phyloP scores from a whole-genome alignment of 345 rosid genomes.

The Kernera saxatilis region DNA sequence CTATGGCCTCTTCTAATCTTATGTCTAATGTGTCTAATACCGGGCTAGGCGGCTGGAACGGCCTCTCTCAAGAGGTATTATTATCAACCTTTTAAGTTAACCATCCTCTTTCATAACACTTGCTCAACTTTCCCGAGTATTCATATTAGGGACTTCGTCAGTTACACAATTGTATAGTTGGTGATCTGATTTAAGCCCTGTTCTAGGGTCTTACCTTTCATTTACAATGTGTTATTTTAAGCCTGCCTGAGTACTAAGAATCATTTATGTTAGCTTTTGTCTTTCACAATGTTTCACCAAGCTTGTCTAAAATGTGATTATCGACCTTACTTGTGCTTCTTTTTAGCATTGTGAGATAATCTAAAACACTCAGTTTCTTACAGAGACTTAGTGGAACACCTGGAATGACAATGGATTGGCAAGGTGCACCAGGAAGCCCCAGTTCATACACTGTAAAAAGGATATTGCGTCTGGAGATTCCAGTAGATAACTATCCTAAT shows the following conservation, averaged over 20 bases:
- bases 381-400: constrained; percentile 84
- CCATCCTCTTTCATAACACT: neutral
- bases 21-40: constrained; percentile 69
- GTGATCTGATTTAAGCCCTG: neutral
- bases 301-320: neutral
- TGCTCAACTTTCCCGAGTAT: neutral
- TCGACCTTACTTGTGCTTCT: neutral
- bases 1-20: constrained; percentile 95
- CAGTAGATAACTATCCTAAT: constrained; percentile 62
- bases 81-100: neutral
- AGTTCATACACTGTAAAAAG: constrained; percentile 94
- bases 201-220: neutral
- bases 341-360: neutral
- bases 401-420: constrained; percentile 99
- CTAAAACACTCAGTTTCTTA: neutral
- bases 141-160: neutral
- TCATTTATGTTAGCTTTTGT: neutral
- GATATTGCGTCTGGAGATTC: constrained; percentile 97
- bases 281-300: neutral
- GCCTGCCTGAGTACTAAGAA: neutral
- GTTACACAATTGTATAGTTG: neutral
- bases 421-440: constrained; percentile 97
- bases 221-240: neutral
- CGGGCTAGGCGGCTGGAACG: constrained; percentile 78
- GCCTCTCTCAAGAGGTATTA: constrained; percentile 73